Evolutionary conservation across 1,139 yeast species (phyloP).

Genomic region (Hyphopichia fennica): DNA sequence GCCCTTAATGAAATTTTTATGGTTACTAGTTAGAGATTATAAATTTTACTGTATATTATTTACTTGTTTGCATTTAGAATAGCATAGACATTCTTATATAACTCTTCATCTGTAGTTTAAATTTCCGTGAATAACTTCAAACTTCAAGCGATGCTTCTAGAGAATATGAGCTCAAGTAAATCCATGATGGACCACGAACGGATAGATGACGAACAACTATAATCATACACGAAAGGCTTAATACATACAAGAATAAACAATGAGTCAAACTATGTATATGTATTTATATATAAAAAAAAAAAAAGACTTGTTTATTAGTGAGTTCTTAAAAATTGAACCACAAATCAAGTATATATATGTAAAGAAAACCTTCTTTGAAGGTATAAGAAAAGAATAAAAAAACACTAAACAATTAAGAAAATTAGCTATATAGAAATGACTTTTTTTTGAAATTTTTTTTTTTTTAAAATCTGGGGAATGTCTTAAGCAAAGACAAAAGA

Average conservation of each 20-base stretch:
- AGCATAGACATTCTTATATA: background rate
- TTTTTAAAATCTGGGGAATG: background rate
- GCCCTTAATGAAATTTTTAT: slow-evolving; percentile 90
- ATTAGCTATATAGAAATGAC: background rate
- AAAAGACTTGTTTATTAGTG: background rate
- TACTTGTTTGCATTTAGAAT: background rate
- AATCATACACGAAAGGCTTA: too few relatives aligned
- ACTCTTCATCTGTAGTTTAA: too few relatives aligned
- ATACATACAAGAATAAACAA: too few relatives aligned
- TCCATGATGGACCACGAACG: too few relatives aligned
- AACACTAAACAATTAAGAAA: background rate
- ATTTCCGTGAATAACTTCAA: too few relatives aligned
- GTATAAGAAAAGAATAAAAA: background rate
- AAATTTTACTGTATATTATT: background rate
- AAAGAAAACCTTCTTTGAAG: background rate
- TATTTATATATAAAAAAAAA: background rate
- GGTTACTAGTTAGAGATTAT: slow-evolving; percentile 54
- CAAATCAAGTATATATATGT: background rate
- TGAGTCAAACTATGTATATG: too few relatives aligned
- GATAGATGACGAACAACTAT: too few relatives aligned
- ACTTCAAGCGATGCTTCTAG: too few relatives aligned
- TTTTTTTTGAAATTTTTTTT: background rate
- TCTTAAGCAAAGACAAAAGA: slow-evolving; percentile 32
- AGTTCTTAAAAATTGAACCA: background rate
- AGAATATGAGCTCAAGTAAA: too few relatives aligned